Percentiles rank a stretch among this genome's conserved stretches.
Conservation (phyloP, 352 stramenopile species). For the Phytophthora kernoviae region DNA sequence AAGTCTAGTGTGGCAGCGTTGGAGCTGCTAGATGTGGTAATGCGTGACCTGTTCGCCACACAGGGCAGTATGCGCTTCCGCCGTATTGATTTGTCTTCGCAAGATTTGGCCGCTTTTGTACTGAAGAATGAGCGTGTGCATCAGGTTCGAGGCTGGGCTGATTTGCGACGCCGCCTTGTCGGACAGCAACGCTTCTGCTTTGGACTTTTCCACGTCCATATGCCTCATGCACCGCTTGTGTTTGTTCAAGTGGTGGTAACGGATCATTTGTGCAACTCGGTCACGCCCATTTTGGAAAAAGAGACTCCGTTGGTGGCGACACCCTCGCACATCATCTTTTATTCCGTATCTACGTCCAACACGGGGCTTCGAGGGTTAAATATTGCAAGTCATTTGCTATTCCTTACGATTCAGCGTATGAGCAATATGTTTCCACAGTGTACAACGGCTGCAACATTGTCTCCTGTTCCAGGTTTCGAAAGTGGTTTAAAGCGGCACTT, state of each 20-base stretch:
- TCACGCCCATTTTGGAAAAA: conserved; percentile 65
- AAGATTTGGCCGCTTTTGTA: conserved; percentile 72
- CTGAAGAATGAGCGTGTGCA: conserved; percentile 84
- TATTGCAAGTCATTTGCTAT: conserved; percentile 81
- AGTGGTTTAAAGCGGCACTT: conserved; percentile 70
- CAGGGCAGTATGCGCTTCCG: conserved; percentile 83
- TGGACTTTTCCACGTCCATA: conserved; percentile 85
- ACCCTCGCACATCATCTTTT: conserved; percentile 86
- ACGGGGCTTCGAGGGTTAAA: conserved; percentile 79
- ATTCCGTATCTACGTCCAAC: conserved; percentile 86
- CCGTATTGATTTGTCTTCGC: conserved; percentile 72
- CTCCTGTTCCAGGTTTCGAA: conserved; percentile 75
- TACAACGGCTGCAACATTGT: conserved; percentile 75
- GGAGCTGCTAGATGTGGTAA: conserved; percentile 80
- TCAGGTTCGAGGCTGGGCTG: conserved; percentile 63
- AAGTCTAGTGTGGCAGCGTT: conserved; percentile 63
- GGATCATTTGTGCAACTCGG: conserved; percentile 67
- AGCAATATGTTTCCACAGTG: conserved; percentile 64
- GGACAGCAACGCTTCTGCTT: conserved; percentile 79
- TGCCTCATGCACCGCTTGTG: conserved; percentile 69
- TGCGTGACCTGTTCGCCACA: conserved; percentile 84
- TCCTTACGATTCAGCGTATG: conserved; percentile 84
- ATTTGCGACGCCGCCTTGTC: conserved; percentile 65
- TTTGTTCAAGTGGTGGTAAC: conserved; percentile 80
- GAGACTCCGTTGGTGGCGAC: conserved; percentile 45